phyloP scores from a whole-genome alignment of 176 grass and related monocot species.

The Stipa capillata region DNA sequence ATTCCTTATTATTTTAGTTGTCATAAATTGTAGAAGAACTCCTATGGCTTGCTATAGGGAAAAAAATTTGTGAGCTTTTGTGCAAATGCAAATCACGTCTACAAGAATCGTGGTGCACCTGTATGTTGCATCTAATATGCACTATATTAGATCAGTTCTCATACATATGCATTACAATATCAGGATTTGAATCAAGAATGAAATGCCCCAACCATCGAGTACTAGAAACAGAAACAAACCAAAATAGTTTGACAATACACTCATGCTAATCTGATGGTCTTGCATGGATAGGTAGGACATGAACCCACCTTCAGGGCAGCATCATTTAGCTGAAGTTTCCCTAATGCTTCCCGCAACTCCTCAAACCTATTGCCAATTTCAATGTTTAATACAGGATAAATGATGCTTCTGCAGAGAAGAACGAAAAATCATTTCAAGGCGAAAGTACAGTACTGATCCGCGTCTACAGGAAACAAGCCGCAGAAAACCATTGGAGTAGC shows the following conservation, averaged over 20 bases:
- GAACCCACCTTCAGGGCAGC: slow-evolving; percentile 74
- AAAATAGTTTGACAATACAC: neutral
- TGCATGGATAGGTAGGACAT: slow-evolving; percentile 12
- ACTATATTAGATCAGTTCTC: slow-evolving; percentile 16
- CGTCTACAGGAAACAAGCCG: slow-evolving; percentile 92
- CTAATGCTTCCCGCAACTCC: slow-evolving; percentile 88
- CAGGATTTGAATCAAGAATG: neutral
- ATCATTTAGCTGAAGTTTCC: slow-evolving; percentile 95
- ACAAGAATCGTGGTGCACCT: neutral
- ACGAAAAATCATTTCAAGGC: neutral
- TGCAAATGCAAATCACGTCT: neutral
- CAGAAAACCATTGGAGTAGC: slow-evolving; percentile 96
- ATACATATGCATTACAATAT: slow-evolving; percentile 9
- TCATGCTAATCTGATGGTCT: slow-evolving; percentile 5
- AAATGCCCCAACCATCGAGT: neutral
- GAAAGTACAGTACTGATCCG: slow-evolving; percentile 73
- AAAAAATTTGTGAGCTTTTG: neutral
- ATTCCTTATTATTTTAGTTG: neutral
- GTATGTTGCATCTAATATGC: neutral
- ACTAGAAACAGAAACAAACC: neutral
- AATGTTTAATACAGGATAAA: slow-evolving; percentile 4
- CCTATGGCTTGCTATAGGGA: neutral
- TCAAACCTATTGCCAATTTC: slow-evolving; percentile 52
- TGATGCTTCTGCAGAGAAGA: slow-evolving; percentile 2
- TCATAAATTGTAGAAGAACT: slow-evolving; percentile 7